A percentile compares a stretch with the other conserved stretches of the same genome.
Evolutionary conservation across 2,329 filamentous ascomycete species (phyloP).

Genomic region (Cladosporium austrohemisphaericum): DNA sequence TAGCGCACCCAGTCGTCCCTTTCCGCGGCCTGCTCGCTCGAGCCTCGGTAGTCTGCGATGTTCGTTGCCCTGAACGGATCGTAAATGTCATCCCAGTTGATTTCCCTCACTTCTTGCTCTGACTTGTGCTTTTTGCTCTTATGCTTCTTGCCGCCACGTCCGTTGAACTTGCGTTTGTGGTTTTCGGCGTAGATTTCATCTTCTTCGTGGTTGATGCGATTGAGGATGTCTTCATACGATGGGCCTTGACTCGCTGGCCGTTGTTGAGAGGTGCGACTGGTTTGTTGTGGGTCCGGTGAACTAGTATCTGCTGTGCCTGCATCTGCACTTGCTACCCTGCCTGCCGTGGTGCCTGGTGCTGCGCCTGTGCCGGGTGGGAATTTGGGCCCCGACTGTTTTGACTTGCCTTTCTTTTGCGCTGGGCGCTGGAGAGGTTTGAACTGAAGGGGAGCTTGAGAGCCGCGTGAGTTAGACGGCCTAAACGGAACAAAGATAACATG

Average conservation of each 20-base stretch:
- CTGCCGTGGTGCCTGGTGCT: no score
- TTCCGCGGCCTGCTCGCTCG: constrained; percentile 77
- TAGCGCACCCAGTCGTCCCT: constrained; percentile 80
- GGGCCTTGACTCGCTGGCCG: not conserved
- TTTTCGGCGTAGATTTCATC: constrained; percentile 56
- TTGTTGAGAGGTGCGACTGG: constrained; percentile 5
- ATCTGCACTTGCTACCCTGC: not conserved
- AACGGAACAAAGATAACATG: constrained; percentile 30
- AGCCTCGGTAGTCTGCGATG: constrained; percentile 77
- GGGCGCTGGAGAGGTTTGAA: constrained; percentile 85
- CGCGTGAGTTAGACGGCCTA: constrained; percentile 47
- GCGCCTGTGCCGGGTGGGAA: no score
- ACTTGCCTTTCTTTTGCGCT: constrained; percentile 62
- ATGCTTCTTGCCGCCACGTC: constrained; percentile 65
- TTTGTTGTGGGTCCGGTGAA: constrained; percentile 3
- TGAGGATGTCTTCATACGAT: constrained; percentile 18
- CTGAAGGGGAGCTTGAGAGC: constrained; percentile 60
- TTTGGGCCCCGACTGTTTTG: constrained; percentile 55
- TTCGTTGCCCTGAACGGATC: constrained; percentile 79
- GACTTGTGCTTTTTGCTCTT: constrained; percentile 67
- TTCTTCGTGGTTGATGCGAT: constrained; percentile 67
- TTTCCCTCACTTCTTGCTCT: constrained; percentile 50
- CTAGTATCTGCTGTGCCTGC: constrained; percentile 39
- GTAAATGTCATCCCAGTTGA: constrained; percentile 87
- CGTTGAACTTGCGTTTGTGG: constrained; percentile 60